Percentiles rank a stretch among this genome's conserved stretches.
phyloP scores from a whole-genome alignment of 129 eudicot species.

The Artemisia tridentata region DNA sequence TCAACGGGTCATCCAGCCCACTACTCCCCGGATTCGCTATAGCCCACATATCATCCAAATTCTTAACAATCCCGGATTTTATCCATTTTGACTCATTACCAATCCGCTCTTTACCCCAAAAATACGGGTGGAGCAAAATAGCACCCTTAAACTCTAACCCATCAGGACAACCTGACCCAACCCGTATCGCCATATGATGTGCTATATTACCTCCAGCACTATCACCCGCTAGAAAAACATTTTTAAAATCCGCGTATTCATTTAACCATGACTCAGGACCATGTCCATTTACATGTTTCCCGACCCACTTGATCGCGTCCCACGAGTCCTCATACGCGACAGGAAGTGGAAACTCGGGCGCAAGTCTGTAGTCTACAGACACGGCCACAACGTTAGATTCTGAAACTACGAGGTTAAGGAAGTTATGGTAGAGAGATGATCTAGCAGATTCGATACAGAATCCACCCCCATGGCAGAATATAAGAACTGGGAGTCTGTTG shows the following conservation, averaged over 20 bases:
- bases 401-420: constrained; percentile 29
- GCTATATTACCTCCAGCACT: constrained; percentile 61
- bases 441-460: constrained; percentile 35
- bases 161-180: constrained; percentile 18
- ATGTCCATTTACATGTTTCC: constrained; percentile 20
- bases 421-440: constrained; percentile 41
- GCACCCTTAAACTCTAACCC: constrained; percentile 26
- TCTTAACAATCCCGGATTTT: not conserved
- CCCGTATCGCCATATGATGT: constrained; percentile 40
- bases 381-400: constrained; percentile 37
- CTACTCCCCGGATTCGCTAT: constrained; percentile 23
- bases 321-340: constrained; percentile 44
- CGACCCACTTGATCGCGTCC: constrained; percentile 52
- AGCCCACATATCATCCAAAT: constrained; percentile 23
- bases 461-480: constrained; percentile 64
- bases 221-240: constrained; percentile 48
- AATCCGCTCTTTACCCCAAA: constrained; percentile 42
- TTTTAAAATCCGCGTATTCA: constrained; percentile 36
- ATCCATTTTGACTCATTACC: constrained; percentile 10
- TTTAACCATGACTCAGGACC: constrained; percentile 39
- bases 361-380: constrained; percentile 51
- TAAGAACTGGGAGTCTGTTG: constrained; percentile 39
- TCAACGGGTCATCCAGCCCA: constrained; percentile 43
- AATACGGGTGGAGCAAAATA: constrained; percentile 41
- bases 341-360: constrained; percentile 56